Evolutionary conservation across 2,329 filamentous ascomycete species (phyloP).

Genomic region (Lasiodiplodia sp.): DNA sequence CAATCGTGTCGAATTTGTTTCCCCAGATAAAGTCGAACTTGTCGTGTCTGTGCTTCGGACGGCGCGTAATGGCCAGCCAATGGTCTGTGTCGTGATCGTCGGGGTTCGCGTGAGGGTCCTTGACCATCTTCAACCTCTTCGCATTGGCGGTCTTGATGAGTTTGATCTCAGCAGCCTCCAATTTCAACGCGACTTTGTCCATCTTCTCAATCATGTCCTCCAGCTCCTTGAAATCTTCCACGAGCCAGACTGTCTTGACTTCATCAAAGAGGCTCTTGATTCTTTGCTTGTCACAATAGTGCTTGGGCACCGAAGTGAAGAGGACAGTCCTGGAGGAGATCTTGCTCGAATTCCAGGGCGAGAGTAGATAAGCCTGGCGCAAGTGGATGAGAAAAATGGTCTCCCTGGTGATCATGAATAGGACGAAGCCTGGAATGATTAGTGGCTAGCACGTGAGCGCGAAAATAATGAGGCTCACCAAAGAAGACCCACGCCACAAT

Average conservation of each 20-base stretch:
- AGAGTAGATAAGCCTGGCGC: conserved; percentile 56
- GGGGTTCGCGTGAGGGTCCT: conserved; percentile 51
- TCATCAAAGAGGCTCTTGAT: conserved; percentile 50
- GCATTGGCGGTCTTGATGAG: conserved; percentile 64
- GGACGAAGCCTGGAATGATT: conserved; percentile 42
- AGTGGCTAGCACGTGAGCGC: background rate
- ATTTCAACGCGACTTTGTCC: conserved; percentile 50
- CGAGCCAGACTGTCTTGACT: conserved; percentile 55
- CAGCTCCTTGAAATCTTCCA: conserved; percentile 54
- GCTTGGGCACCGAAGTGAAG: conserved; percentile 55
- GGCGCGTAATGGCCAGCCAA: conserved; percentile 48
- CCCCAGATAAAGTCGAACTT: conserved; percentile 50
- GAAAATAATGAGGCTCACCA: conserved; percentile 16
- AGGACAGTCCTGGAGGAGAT: conserved; percentile 57
- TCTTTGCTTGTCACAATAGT: conserved; percentile 46
- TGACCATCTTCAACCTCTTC: conserved; percentile 70
- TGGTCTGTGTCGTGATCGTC: conserved; percentile 26
- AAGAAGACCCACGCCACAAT: conserved; percentile 39
- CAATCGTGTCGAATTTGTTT: conserved; percentile 73
- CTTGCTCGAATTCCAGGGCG: conserved; percentile 52
- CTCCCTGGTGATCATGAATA: conserved; percentile 55
- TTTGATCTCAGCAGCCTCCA: conserved; percentile 55
- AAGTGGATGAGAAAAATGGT: conserved; percentile 57
- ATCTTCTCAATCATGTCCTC: conserved; percentile 53
- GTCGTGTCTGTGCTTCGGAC: conserved; percentile 44